Evolutionary conservation across 2,329 filamentous ascomycete genomes (phyloP), one percentile per base, ranked within the genome.

Genomic region (Paraconiothyrium brasiliense): DNA sequence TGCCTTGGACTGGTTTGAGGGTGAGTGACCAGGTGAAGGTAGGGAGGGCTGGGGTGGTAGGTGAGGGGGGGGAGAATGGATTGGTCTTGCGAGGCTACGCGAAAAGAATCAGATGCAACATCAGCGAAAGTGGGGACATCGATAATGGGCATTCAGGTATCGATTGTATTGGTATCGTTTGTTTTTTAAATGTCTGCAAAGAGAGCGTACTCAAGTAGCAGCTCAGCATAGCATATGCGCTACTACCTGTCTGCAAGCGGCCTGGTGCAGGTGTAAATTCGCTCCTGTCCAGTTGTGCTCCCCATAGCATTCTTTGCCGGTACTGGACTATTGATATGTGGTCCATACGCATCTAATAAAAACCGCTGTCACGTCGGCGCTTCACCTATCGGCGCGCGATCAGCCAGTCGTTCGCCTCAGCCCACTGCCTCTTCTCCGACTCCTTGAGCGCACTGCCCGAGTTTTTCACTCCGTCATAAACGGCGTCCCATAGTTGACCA

Each of bases 401-500:
- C 54, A 90, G 76, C 88, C 88, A 90, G 55, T 82, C 82, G 67
- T 89, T 85, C 4, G 85, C 85, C 58, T 86, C 84, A n/a, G 81
- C 81, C 83, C 88, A 90, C 47, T 83, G 67, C 67, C 85, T 83
- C 56, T 82, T 80, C 39, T 84, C 82, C 32, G 68, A 55, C 66
- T 84, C 78, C 35, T 79, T 78, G 3, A 79, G 69, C 27, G 76
- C 56, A 49, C 81, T 82, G 14, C 84, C 84, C 2, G 84, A 84
- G 47, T 78, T 81, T 71, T 87, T 86, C 34, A 89, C 82, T 16
- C 85, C 87, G 57, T 83, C 83, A 69, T 85, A 87, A 57, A 90
- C 86, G 60, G 88, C 87, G 80, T 89, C 87, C 87, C 87, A 91
- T 32, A 90, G 76, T 60, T 83, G 83, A 75, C 89, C 90, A 3